phyloP scores from a whole-genome alignment of 2,329 filamentous ascomycete genomes.

The Chaetomium sp. region DNA sequence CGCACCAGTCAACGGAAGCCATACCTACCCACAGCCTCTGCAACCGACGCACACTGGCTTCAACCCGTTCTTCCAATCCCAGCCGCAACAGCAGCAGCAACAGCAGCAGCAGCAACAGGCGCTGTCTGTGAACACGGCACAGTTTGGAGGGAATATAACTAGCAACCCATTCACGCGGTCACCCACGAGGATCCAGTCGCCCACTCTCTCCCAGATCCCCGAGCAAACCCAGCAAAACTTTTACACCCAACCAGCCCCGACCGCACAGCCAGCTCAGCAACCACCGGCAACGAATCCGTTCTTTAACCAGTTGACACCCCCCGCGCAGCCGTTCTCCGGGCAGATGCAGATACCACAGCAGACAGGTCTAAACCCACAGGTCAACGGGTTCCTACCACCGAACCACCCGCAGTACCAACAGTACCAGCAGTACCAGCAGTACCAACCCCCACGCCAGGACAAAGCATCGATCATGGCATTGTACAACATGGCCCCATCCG shows the following conservation, averaged over 20 bases:
- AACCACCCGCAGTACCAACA: constrained; percentile 22
- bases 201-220: constrained; percentile 45
- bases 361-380: constrained; percentile 10
- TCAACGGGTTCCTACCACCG: constrained; percentile 15
- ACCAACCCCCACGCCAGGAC: constrained; percentile 47
- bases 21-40: constrained; percentile 35
- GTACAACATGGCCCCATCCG: constrained; percentile 49
- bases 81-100: constrained; percentile 19
- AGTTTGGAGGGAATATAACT: constrained; percentile 28
- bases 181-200: constrained; percentile 45
- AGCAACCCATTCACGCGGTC: constrained; percentile 47
- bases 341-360: constrained; percentile 30
- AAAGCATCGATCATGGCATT: constrained; percentile 71
- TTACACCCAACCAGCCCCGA: constrained; percentile 27
- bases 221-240: constrained; percentile 43
- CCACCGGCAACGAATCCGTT: constrained; percentile 29
- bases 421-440: constrained; percentile 12
- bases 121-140: constrained; percentile 36
- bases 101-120: constrained; percentile 25
- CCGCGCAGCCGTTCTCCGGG: constrained; percentile 20
- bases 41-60: constrained; percentile 39
- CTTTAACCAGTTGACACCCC: constrained; percentile 22
- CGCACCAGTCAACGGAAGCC: constrained; percentile 36
- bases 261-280: constrained; percentile 13
- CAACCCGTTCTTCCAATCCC: constrained; percentile 46